Evolutionary conservation across 2,329 filamentous ascomycete genomes (phyloP), one percentile per base, ranked within the genome.

Genomic region (Beauveria australis): DNA sequence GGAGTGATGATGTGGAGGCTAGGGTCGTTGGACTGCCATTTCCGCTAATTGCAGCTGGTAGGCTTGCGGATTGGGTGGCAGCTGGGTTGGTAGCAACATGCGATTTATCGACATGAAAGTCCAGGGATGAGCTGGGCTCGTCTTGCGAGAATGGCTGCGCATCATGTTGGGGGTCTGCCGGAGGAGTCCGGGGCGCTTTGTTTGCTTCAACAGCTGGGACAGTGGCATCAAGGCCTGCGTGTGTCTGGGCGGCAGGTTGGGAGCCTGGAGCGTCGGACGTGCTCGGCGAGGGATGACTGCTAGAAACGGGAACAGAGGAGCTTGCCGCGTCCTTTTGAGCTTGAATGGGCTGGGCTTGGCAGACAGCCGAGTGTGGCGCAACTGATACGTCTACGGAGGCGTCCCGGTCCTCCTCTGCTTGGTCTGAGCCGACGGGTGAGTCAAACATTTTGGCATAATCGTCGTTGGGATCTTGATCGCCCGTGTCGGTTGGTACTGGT

Each of bases 391-490:
- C 64, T 66, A 61, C 59, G 47, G 49, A 65, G 63, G 69, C 68
- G 68, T 72, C 70, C 66, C 69, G 37, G 24, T 37, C 72, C 63
- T 71, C 71, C 62, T 70, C 74, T 63, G 66, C 70, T 63, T 72
- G 69, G 60, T 74, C 71, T 52, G 69, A 66, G 51, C 67, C 73
- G 67, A 73, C 72, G 61, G 78, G 76, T 61, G 79, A 81, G 70
- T 81, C 76, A 75, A 80, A 79, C 43, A 74, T 78, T 69, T 76
- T 80, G 66, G 77, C 76, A 72, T 81, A 79, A 66, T 81, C 78
- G 74, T 80, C 78, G 69, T 73, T 75, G 70, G 74, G 69, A 51
- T 53, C 64, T n/a, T 59, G 59, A 49, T 66, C 62, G 44, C 67
- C 70, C 43, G 66, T 63, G 22, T 67, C 67, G 49, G 63, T 61